Base-by-base conservation (phyloP, 352 stramenopile species). In the Phytophthora cryptogea region DNA sequence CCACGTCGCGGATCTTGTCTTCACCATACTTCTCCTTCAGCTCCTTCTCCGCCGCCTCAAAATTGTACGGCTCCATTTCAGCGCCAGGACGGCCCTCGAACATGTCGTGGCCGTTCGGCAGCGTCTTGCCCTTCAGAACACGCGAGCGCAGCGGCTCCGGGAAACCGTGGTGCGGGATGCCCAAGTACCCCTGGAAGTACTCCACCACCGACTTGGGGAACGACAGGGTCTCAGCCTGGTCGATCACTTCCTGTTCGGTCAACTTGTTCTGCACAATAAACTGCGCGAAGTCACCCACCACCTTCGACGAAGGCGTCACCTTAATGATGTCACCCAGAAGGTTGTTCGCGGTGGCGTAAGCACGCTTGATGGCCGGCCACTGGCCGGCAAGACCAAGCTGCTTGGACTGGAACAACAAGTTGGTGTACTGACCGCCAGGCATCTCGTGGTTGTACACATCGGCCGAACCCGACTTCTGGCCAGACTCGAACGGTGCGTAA, bases 391-490 rank as follows among this genome's bases (percentile, higher is more conserved):
- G 82, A 35, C 97, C 97, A 14, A 99, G 78, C 66, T 99, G 95
- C 63, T 84, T 92, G 46, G 83, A 96, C 85, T 99, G 97, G 80
- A 97, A 99, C n/a, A 99, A 80, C 51, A 99, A 66, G 72, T 99
- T 99, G 23, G 97, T 99, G 80, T 99, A 99, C 70, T 98, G 92
- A 23, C 92, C 89, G 49, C 96, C 96, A 39, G 96, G 96, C 89
- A 99, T 99, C 76, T 99, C 96, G 80, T 99, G 96, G 45, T 96
- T 80, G 81, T 99, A 99, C 35, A 99, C 97, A 72, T 99, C 96
- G 30, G 94, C 87, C 41, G 88, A 98, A 40, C 96, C 96, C 26
- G 85, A 96, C 77, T 98, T 98, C 77, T 99, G 97, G 32, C 97
- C 96, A 40, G 82, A 97, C 76, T 99, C 97, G 72, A 99, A 99